Evolutionary conservation across 2,329 filamentous ascomycete species (phyloP).

Genomic region (Magnaporthiopsis incrustans): DNA sequence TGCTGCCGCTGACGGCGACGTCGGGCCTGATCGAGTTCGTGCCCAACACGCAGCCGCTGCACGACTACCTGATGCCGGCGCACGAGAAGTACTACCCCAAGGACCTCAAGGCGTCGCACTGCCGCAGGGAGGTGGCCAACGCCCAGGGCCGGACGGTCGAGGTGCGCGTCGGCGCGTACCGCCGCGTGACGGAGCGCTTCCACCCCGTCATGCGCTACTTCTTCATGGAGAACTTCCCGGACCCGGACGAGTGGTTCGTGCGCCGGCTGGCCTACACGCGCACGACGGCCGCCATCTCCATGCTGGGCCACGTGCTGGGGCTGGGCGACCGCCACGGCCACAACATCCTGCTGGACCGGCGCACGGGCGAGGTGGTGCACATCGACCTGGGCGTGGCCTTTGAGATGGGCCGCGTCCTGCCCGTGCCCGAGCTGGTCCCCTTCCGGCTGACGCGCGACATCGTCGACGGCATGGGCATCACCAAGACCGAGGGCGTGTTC

Average conservation of each 20-base stretch:
- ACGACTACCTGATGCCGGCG: constrained; percentile 86
- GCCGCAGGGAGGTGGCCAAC: constrained; percentile 69
- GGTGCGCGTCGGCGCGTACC: constrained; percentile 65
- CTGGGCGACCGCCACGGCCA: constrained; percentile 92
- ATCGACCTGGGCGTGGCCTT: constrained; percentile 97
- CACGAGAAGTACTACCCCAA: constrained; percentile 81
- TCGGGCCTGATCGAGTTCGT: constrained; percentile 97
- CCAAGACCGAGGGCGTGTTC: constrained; percentile 92
- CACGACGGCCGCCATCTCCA: constrained; percentile 89
- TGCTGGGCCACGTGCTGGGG: constrained; percentile 86
- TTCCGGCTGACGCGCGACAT: constrained; percentile 92
- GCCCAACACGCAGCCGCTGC: constrained; percentile 81
- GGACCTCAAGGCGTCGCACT: constrained; percentile 68
- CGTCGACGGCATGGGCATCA: constrained; percentile 94
- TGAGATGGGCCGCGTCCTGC: constrained; percentile 90
- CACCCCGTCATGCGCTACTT: constrained; percentile 94
- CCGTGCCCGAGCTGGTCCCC: constrained; percentile 89
- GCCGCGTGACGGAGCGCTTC: constrained; percentile 71
- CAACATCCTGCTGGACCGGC: constrained; percentile 88
- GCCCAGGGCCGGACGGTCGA: constrained; percentile 65
- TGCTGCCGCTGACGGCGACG: constrained; percentile 75
- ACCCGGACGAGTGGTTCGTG: constrained; percentile 94
- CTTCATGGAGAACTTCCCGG: constrained; percentile 88
- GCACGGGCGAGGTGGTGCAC: constrained; percentile 88
- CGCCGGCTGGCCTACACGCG: constrained; percentile 85